Conservation (phyloP, 2,329 filamentous ascomycete genomes). For the Xylariaceae sp. region DNA sequence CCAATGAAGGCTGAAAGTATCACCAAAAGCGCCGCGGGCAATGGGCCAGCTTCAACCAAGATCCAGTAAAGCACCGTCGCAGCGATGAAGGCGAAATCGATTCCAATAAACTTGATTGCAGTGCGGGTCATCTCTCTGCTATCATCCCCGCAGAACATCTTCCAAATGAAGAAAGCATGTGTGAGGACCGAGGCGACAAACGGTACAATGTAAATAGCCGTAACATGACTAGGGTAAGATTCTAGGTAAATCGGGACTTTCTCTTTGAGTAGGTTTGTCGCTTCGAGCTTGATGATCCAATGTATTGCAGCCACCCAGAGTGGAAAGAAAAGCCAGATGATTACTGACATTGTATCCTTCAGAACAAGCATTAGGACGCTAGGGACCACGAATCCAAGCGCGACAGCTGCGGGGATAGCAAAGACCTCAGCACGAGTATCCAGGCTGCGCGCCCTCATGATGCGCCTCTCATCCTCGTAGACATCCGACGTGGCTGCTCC, state of each 20-base stretch:
- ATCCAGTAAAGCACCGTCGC: conserved; percentile 52
- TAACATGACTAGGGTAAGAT: conserved; percentile 35
- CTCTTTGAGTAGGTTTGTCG: conserved; percentile 23
- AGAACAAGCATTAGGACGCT: conserved; percentile 44
- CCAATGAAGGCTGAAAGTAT: conserved; percentile 29
- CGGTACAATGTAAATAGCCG: conserved; percentile 44
- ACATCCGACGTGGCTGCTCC: not conserved
- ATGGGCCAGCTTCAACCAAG: conserved; percentile 47
- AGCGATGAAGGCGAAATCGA: conserved; percentile 43
- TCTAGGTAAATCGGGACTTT: conserved; percentile 41
- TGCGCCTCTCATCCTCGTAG: conserved; percentile 8
- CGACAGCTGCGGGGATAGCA: conserved; percentile 49
- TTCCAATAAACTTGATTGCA: conserved; percentile 42
- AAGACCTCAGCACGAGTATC: conserved; percentile 48
- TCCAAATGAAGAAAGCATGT: conserved; percentile 41
- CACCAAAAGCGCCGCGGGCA: conserved; percentile 26
- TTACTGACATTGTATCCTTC: conserved; percentile 35
- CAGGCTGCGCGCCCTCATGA: conserved; percentile 33
- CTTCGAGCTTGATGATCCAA: conserved; percentile 29
- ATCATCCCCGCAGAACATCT: conserved; percentile 39
- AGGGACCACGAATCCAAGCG: conserved; percentile 45
- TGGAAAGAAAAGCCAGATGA: conserved; percentile 51
- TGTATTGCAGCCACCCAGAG: conserved; percentile 45
- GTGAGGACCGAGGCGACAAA: conserved; percentile 40
- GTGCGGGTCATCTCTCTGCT: conserved; percentile 48